Conservation (phyloP, 306 rosid genomes). For the Casuarina equisetifolia region DNA sequence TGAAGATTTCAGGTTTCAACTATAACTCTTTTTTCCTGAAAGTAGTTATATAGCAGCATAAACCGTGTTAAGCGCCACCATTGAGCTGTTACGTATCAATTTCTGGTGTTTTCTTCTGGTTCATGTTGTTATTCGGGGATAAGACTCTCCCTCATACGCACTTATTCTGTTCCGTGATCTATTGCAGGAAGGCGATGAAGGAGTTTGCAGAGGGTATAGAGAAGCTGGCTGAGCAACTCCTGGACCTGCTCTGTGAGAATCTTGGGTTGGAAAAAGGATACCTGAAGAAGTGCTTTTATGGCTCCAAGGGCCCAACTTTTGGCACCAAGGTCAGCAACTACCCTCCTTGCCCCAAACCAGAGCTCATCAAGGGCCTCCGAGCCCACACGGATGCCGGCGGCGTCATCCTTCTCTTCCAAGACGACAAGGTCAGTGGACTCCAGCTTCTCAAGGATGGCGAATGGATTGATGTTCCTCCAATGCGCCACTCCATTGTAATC, state of each 20-base stretch:
- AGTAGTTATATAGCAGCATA: not conserved
- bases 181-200: conserved; percentile 67
- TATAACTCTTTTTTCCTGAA: not conserved
- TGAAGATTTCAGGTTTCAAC: conserved; percentile 57
- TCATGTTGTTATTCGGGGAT: too few species aligned
- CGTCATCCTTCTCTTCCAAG: conserved; percentile 90
- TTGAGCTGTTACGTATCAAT: not conserved
- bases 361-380: conserved; percentile 85
- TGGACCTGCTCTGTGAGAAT: conserved; percentile 86
- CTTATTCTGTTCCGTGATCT: not conserved
- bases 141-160: not conserved
- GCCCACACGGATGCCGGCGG: conserved; percentile 99
- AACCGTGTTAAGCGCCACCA: not conserved
- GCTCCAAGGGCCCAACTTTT: conserved; percentile 84
- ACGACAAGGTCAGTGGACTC: conserved; percentile 90
- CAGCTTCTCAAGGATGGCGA: conserved; percentile 89
- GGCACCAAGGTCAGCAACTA: conserved; percentile 95
- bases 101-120: not conserved
- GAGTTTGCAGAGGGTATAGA: conserved; percentile 64
- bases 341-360: conserved; percentile 95
- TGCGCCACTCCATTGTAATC: conserved; percentile 95
- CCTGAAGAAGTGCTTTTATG: conserved; percentile 71
- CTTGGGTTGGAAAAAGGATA: conserved; percentile 88
- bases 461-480: conserved; percentile 93
- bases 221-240: conserved; percentile 74